Conservation (phyloP, 1,284 basidiomycete genomes). For the Cutaneotrichosporon daszewskae region DNA sequence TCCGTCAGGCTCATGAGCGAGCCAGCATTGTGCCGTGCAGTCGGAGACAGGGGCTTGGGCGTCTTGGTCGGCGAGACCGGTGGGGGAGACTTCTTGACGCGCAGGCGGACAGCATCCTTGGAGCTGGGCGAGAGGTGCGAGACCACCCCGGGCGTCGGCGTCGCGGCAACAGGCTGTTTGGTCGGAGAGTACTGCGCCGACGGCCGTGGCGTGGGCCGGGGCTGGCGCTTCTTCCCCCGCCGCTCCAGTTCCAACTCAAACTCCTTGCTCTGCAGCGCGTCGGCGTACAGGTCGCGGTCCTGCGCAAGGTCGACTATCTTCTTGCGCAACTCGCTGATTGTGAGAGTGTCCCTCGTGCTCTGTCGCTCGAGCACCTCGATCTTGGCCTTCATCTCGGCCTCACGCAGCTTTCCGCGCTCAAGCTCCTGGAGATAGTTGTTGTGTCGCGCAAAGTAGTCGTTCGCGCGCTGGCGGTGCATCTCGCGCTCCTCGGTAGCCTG, state of each 20-base stretch:
- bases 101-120: constrained; percentile 1
- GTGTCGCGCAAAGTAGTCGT: constrained; percentile 16
- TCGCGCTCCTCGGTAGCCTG: not conserved
- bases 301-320: not conserved
- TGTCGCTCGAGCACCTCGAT: constrained; percentile 10
- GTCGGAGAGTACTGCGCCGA: not conserved
- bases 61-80: not conserved
- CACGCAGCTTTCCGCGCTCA: constrained; percentile 20
- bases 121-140: constrained; percentile 4
- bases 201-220: not conserved
- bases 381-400: constrained; percentile 19
- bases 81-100: not conserved
- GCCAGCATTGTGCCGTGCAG: not conserved
- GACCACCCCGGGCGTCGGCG: not conserved
- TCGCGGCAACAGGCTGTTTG: not conserved
- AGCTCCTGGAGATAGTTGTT: constrained; percentile 25
- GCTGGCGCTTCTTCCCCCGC: not conserved
- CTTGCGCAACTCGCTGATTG: not conserved
- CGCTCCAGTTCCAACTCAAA: constrained; percentile 5
- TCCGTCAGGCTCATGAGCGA: not conserved
- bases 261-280: constrained; percentile 4
- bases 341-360: not conserved
- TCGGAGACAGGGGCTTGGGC: not conserved
- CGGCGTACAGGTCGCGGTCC: constrained; percentile 1
- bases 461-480: constrained; percentile 4